A percentile compares a stretch with the other conserved stretches of the same genome.
phyloP scores from a whole-genome alignment of 1,284 basidiomycete species.

The Hemileia vastatrix region DNA sequence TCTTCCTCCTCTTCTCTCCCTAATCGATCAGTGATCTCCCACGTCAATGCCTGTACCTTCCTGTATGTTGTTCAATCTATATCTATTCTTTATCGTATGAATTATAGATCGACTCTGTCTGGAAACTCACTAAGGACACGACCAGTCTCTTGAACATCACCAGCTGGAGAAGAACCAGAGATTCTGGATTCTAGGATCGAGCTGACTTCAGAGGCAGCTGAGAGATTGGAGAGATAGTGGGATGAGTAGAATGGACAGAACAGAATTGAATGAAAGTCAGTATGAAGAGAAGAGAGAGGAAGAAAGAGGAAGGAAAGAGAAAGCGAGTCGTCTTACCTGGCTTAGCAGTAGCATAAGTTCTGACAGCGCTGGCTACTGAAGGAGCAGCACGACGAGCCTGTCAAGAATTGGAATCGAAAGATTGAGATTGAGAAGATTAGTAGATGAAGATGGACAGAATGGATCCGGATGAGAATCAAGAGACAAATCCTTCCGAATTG shows the following conservation, averaged over 20 bases:
- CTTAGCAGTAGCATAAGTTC: conserved; percentile 91
- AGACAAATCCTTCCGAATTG: too few relatives aligned
- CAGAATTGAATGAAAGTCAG: conserved; percentile 48
- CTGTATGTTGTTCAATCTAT: neutral
- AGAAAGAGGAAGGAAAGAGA: neutral
- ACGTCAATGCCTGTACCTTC: neutral
- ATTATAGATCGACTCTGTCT: neutral
- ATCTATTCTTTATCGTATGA: neutral
- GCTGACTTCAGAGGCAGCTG: conserved; percentile 96
- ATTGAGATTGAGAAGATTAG: too few relatives aligned
- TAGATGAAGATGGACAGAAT: too few relatives aligned
- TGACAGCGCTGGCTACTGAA: too few relatives aligned
- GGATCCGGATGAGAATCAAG: too few relatives aligned
- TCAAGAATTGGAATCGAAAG: too few relatives aligned
- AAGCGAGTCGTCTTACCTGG: conserved; percentile 65
- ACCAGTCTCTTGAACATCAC: conserved; percentile 96
- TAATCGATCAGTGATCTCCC: neutral
- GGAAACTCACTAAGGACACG: conserved; percentile 83
- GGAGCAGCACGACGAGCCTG: too few relatives aligned
- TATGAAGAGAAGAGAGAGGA: conserved; percentile 27
- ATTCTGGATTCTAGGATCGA: conserved; percentile 98
- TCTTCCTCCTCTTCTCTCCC: neutral
- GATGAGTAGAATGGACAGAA: too few relatives aligned
- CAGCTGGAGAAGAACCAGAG: conserved; percentile 75
- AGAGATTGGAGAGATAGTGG: conserved; percentile 20